Evolutionary conservation across 2,329 filamentous ascomycete genomes (phyloP), one percentile per base, ranked within the genome.

Genomic region (Alternaria tenuissima): DNA sequence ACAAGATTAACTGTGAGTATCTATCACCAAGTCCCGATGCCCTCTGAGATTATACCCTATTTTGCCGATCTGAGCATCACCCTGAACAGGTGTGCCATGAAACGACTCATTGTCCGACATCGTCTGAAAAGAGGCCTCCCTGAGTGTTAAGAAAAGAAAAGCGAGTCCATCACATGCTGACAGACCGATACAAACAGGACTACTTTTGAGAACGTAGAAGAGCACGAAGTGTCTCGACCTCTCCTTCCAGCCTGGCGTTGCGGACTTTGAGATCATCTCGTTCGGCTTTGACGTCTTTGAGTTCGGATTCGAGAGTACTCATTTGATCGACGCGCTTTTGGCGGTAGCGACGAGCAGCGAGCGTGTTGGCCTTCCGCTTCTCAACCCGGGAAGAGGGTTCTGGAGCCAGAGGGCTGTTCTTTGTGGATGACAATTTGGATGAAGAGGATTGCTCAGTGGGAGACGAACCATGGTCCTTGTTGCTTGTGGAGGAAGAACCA

Each of bases 261-360:
- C 85, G 83, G 54, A 91, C 78, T 55, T 84, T 85, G 67, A 91
- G 75, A 16, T 87, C 87, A 68, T 92, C 89, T 18, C 88, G 80
- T 71, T 91, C 89, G 48, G 82, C 76, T 59, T 85, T 85, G 71
- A 88, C 84, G 43, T 85, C 82, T 47, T 83, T 84, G 42, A 92
- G 79, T 20, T 86, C 84, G 8, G 79, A 76, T 75, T 91, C 89
- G 32, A 92, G 82, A 62, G 87, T 85, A 26, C 78, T 79, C 75
- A 91, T 86, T 62, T 88, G 87, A 68, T 91, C 89, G 34, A 91
- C 83, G 46, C 88, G 86, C 75, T 89, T 90, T 74, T 91, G 89
- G 26, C 89, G 87, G 73, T 91, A 91, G 62, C 89, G 88, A 62
- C 88, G 85, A 30, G 89, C 89, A n/a, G 89, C 89, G 62, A 90